Evolutionary conservation across 805 yeast species (phyloP), one percentile per base, ranked within the genome.

Genomic region (Hanseniaspora hatyaiensis): DNA sequence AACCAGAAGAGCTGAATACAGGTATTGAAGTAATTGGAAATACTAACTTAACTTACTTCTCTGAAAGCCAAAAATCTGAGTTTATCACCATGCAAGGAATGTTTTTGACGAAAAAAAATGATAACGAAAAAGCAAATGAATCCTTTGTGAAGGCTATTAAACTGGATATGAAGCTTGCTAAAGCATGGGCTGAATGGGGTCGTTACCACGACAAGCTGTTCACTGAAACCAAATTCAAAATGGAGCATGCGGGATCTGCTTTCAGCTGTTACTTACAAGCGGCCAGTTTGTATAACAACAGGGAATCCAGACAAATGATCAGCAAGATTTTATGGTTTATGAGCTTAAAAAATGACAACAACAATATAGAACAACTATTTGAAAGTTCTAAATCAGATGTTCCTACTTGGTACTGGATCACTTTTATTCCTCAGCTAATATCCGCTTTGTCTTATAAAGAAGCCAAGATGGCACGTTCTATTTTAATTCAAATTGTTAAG

Each of bases 111-210:
- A 89, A 87, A 60, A 69, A 92, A 55, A 80, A 85, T 55, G 89
- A 85, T 38, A 78, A 79, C 53, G 97, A 89, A 51, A 96, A 89
- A 57, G 97, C 99, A 12, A 88, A 92, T 60, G 95, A 92, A 61
- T 96, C 96, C 0, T 92, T 92, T 68, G 95, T 97, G 1, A 85
- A 96, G 2, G 96, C 98, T 1, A 96, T 92, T 16, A 97, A 92
- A 63, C 79, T 92, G 50, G 98, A 94, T 59, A 73, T 89, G 55
- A 86, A 88, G 57, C 65, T 92, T 40, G 95, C 97, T 1, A 89
- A 92, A 62, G 97, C 98, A 0, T 92, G 99, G 99, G 97, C 96
- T 3, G 96, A 94, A 61, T 92, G 99, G 99, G 99, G 98, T 52
- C 78, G 80, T 60, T 92, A 86, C 67, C 88, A 88, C 60, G 98